Percentiles rank a stretch among this genome's conserved stretches.
phyloP scores from a whole-genome alignment of 2,329 filamentous ascomycete species.

The Akanthomyces uredinophilus region DNA sequence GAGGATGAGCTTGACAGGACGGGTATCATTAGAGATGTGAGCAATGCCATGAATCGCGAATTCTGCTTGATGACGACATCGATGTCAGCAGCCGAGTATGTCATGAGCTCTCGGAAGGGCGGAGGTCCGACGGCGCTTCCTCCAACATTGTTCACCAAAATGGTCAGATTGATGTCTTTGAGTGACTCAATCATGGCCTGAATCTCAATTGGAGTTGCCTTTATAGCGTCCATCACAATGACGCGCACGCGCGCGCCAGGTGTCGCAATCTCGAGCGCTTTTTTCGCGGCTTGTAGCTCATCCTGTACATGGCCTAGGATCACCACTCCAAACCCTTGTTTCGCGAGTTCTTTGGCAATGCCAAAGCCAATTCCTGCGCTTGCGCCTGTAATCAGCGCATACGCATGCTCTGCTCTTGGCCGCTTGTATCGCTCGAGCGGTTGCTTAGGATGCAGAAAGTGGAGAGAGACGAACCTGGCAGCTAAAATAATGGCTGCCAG shows the following conservation, averaged over 20 bases:
- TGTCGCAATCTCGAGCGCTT: conserved; percentile 19
- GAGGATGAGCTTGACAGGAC: background rate
- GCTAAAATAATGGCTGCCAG: conserved; percentile 26
- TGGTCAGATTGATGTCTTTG: background rate
- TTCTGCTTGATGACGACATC: background rate
- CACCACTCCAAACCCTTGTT: background rate
- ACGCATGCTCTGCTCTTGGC: background rate
- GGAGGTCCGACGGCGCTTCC: background rate
- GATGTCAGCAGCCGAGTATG: background rate
- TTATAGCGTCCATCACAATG: conserved; percentile 27
- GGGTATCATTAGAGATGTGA: background rate
- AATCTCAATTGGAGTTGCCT: background rate
- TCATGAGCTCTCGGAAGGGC: background rate
- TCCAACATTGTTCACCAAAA: background rate
- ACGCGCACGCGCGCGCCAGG: conserved; percentile 23
- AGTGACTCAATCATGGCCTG: background rate
- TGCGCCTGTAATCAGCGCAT: background rate
- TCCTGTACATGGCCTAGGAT: conserved; percentile 17
- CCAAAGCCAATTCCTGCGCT: background rate
- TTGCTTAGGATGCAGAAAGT: background rate
- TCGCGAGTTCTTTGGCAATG: background rate
- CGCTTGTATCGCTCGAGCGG: background rate
- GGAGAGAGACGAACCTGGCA: background rate
- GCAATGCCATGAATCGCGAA: background rate
- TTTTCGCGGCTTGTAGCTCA: conserved; percentile 25